These are phyloP conservation scores for Pyricularia sp. DNA, from an alignment of 2,329 filamentous ascomycete species.

Conservation along the genomic window DNA sequence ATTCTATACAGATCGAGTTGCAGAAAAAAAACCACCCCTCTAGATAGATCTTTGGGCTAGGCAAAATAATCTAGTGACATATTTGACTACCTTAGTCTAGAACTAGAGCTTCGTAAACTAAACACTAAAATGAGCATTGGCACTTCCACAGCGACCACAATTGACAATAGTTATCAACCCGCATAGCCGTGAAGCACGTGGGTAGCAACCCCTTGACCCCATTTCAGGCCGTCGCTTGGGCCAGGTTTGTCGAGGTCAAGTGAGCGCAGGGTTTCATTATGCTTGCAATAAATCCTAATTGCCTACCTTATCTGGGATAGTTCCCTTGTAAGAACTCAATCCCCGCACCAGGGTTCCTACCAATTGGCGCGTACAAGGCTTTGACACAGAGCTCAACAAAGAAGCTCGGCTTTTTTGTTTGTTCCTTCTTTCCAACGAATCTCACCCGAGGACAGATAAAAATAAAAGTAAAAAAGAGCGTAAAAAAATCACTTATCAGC, in stretches of 20 bases:
- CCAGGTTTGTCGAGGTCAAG: neutral
- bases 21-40: no score
- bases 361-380: neutral
- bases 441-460: no score
- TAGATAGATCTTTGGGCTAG: neutral
- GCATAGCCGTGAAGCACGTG: neutral
- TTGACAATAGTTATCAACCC: neutral
- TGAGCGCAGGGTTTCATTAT: neutral
- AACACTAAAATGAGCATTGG: no score
- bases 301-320: neutral
- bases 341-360: neutral
- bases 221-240: neutral
- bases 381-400: no score
- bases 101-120: neutral
- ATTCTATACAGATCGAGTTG: neutral
- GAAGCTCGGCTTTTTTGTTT: neutral
- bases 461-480: no score
- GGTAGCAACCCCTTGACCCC: neutral
- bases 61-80: neutral
- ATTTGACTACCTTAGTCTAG: neutral
- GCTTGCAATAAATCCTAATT: neutral
- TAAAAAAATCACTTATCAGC: no score
- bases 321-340: neutral
- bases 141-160: neutral
- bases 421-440: neutral